Evolutionary conservation across 2,329 filamentous ascomycete species (phyloP), one percentile per base, ranked within the genome.

Genomic region (Scytalidium lignicola): DNA sequence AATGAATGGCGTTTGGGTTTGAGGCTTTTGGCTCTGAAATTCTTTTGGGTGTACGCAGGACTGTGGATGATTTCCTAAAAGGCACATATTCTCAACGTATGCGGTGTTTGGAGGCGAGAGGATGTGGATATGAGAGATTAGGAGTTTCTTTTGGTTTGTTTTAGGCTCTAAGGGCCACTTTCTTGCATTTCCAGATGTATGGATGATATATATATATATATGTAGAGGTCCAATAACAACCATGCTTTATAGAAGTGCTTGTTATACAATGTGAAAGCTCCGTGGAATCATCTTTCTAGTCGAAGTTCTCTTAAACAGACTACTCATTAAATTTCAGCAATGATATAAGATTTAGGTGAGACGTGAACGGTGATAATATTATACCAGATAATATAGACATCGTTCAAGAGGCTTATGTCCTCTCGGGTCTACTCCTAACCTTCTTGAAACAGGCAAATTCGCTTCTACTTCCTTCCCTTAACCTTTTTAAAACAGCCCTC

Each of bases 401-500:
- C 32, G n/a, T n/a, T n/a, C n/a, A n/a, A n/a, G n/a, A n/a, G n/a
- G 32, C n/a, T 37, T n/a, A 17, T 37, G 43, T 44, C 44, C 47
- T 51, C n/a, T 56, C 54, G 12, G 43, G 15, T 23, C 53, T 41
- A 20, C 43, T 56, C 50, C 61, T 60, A 20, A 46, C 43, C 67
- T 85, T 87, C 66, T 79, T 84, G 65, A 92, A 92, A 66, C 88
- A 91, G n/a, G 84, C 82, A 73, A 96, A 96, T 67, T 95, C 88
- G 55, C 84, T 89, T 69, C 86, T 86, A 57, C 86, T 92, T 41
- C 83, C 81, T 62, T 95, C 90, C 50, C 89, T 76, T 57, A 96
- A 71, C 58, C 82, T 82, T 78, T 96, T 97, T 57, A 99, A 72
- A 42, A 92, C 84, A 44, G 79, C 84, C 54, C 92, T 82, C 88